Base-by-base conservation (phyloP, 495 filamentous ascomycete genomes). In the Neohortaea acidophila region DNA sequence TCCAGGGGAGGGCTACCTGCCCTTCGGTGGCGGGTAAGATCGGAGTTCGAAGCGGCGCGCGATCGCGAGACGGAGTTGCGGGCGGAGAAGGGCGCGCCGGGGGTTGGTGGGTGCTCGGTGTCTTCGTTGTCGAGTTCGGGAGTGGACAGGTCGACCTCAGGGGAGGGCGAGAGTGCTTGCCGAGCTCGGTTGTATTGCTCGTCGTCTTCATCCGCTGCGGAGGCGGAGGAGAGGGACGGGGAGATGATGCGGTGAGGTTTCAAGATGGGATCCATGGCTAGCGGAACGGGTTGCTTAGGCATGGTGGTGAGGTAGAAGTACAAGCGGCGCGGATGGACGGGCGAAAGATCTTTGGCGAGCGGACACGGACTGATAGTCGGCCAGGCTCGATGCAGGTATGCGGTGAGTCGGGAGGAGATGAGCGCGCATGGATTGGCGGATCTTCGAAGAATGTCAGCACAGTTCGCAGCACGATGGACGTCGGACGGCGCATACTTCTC, bases 351-450 rank as follows among this genome's bases (percentile, higher is more conserved):
- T 60, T 96, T 97, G 26, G 77, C 81, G 32, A 96, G 56, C 3
- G 92, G 85, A 57, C 89, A 96, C 3, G 81, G 84, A 28, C 81
- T 63, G 15, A 77, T 60, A 15, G 81, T 75, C 1, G 77, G 77
- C 85, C 85, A 94, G 18, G 80, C 59, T 43, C 89, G 81, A 64
- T 86, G 85, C 48, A 94, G 69, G 65, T 92, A 97, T 32, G 77
- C 68, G 18, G 84, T 75, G 37, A 97, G 65, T 45, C 89, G 79
- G 22, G 91, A 94, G 4, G 87, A 92, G 45, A 97, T 81, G 49
- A 97, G 81, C 33, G 89, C 87, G 51, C 79, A 78, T 19, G 86
- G 89, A 57, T 97, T 97, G 18, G 87, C 84, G 37, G 89, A 94
- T 58, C 89, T 97, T 56, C 19, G 33, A 13, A 37, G 23, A 2